These are phyloP conservation scores for Mortierella sp. DNA, from an alignment of 371 early-diverging fungal species.

Conservation along the genomic window DNA sequence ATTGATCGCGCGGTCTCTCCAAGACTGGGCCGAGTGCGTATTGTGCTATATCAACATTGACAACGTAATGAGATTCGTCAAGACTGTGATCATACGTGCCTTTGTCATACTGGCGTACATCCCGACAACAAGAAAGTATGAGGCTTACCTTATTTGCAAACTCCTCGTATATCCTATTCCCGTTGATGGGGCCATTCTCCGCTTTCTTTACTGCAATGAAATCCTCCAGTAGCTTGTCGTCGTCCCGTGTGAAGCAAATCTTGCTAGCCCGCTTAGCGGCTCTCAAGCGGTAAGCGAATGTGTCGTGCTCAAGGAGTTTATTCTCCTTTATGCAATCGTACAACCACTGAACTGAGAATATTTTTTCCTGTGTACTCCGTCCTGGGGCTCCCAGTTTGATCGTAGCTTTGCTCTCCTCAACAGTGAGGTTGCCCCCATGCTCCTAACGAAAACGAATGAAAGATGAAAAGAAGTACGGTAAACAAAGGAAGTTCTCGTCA, in stretches of 20 bases:
- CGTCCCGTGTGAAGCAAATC: conserved; percentile 11
- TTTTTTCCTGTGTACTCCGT: conserved; percentile 15
- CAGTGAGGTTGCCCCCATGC: conserved; percentile 28
- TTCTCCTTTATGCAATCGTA: conserved; percentile 14
- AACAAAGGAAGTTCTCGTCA: not conserved
- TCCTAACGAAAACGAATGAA: conserved; percentile 8
- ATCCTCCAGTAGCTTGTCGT: conserved; percentile 22
- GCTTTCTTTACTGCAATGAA: conserved; percentile 16
- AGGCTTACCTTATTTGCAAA: conserved; percentile 27
- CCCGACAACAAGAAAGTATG: not conserved
- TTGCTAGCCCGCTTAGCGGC: not conserved
- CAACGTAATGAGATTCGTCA: not conserved
- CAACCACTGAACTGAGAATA: conserved; percentile 43
- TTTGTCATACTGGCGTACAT: too few relatives aligned
- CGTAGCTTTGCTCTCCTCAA: conserved; percentile 22
- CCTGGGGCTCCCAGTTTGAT: conserved; percentile 34
- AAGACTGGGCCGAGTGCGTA: conserved; percentile 32
- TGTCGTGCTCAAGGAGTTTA: conserved; percentile 8
- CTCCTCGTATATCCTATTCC: conserved; percentile 36
- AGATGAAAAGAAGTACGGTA: not conserved
- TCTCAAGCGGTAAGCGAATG: conserved; percentile 22
- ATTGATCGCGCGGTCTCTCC: conserved; percentile 36
- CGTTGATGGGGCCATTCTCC: conserved; percentile 13
- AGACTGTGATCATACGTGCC: not conserved
- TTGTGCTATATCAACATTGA: conserved; percentile 23